Conservation (phyloP, 768 basidiomycete species). For the Serendipita sp. region DNA sequence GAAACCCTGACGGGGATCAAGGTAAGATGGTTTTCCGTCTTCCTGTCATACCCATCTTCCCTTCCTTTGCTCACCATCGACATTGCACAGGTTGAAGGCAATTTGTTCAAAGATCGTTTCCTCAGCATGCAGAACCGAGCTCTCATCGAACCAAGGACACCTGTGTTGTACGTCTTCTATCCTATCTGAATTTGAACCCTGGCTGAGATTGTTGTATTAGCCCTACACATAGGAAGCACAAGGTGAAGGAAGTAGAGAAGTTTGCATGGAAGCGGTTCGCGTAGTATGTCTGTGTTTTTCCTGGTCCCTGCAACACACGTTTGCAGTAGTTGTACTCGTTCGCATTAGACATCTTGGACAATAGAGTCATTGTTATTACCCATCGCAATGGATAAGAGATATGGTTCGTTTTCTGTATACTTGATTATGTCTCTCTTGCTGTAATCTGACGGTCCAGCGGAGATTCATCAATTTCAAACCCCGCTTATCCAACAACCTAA, state of each 20-base stretch:
- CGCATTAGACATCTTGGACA: too few relatives aligned
- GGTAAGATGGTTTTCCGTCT: conserved; percentile 25
- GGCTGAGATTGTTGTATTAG: background rate
- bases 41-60: background rate
- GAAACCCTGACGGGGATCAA: conserved; percentile 73
- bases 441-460: too few relatives aligned
- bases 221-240: conserved; percentile 12
- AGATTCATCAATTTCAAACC: too few relatives aligned
- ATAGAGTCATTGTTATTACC: too few relatives aligned
- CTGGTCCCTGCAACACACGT: too few relatives aligned
- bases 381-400: too few relatives aligned
- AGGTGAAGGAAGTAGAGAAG: conserved; percentile 21
- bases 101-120: conserved; percentile 80
- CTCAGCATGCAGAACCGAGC: conserved; percentile 75
- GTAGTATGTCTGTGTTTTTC: conserved; percentile 7
- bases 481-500: too few relatives aligned
- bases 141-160: conserved; percentile 71
- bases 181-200: too few relatives aligned
- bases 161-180: conserved; percentile 40
- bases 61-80: too few relatives aligned
- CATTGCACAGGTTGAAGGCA: conserved; percentile 64
- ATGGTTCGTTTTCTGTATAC: too few relatives aligned
- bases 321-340: too few relatives aligned
- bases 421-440: too few relatives aligned
- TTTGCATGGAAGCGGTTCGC: conserved; percentile 23